Evolutionary conservation across 2,329 filamentous ascomycete species (phyloP).

Genomic region (Alternaria viburni): DNA sequence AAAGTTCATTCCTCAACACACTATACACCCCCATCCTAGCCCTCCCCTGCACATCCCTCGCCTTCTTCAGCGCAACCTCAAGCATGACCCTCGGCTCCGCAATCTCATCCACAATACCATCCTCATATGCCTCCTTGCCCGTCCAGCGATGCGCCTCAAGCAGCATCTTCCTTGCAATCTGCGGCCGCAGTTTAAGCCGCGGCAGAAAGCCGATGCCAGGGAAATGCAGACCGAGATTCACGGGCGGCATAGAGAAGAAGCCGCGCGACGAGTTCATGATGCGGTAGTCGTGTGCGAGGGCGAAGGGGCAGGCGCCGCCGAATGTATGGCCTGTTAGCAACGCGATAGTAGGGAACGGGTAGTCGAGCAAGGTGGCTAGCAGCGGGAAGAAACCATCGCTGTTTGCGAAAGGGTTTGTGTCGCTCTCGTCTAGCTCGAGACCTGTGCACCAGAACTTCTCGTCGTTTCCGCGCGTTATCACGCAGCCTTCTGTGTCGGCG

Average conservation of each 20-base stretch:
- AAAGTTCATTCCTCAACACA: conserved; percentile 59
- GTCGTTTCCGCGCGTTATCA: conserved; percentile 60
- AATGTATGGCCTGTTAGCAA: conserved; percentile 59
- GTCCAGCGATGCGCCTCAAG: conserved; percentile 64
- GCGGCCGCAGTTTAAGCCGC: conserved; percentile 58
- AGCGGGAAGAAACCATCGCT: conserved; percentile 64
- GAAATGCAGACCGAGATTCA: conserved; percentile 63
- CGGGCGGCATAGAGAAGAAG: conserved; percentile 54
- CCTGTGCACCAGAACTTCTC: conserved; percentile 61
- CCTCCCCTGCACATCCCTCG: conserved; percentile 51
- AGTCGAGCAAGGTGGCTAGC: conserved; percentile 57
- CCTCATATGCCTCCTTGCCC: conserved; percentile 56
- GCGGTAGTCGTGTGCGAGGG: conserved; percentile 57
- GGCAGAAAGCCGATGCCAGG: conserved; percentile 61
- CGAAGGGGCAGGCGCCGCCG: conserved; percentile 57
- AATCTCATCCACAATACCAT: conserved; percentile 62
- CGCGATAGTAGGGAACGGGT: conserved; percentile 57
- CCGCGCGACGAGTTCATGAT: conserved; percentile 47
- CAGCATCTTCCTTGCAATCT: conserved; percentile 62
- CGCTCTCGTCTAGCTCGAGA: conserved; percentile 55
- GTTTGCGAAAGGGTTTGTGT: conserved; percentile 62
- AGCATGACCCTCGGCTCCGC: conserved; percentile 57
- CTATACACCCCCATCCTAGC: conserved; percentile 60
- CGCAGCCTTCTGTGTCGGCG: conserved; percentile 57
- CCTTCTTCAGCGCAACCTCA: conserved; percentile 55